Conservation (phyloP, 208 protist species). For the Entamoeba histolytica region DNA sequence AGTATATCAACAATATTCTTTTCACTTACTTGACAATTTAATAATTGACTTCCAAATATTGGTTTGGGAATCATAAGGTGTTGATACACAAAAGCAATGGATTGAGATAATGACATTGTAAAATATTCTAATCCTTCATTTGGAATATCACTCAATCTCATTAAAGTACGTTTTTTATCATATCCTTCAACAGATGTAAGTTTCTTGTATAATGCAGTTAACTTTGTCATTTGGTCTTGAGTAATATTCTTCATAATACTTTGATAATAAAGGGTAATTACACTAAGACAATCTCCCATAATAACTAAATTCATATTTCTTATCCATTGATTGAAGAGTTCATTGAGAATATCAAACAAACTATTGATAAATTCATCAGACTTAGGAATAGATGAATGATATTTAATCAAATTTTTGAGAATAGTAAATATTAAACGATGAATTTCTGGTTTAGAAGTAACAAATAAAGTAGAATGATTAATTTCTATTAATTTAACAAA, state of each 20-base stretch:
- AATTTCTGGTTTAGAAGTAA: neutral
- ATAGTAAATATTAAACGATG: neutral
- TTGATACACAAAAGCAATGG: neutral
- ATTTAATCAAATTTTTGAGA: neutral
- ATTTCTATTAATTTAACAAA: neutral
- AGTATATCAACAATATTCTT: neutral
- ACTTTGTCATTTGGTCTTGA: neutral
- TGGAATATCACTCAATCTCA: neutral
- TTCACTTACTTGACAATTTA: neutral
- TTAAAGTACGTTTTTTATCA: neutral
- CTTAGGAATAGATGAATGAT: neutral
- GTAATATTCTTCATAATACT: neutral
- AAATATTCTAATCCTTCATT: neutral
- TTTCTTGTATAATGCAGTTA: neutral
- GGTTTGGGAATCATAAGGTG: neutral
- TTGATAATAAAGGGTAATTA: neutral
- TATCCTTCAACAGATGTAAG: neutral
- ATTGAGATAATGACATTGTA: neutral
- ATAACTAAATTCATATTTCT: neutral
- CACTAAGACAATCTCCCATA: neutral
- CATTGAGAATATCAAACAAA: neutral
- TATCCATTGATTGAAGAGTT: neutral
- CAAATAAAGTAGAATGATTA: neutral
- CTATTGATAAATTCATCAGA: neutral
- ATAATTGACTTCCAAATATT: neutral